Conservation (phyloP, 2,329 filamentous ascomycete species). For the Dactylellina sp. region DNA sequence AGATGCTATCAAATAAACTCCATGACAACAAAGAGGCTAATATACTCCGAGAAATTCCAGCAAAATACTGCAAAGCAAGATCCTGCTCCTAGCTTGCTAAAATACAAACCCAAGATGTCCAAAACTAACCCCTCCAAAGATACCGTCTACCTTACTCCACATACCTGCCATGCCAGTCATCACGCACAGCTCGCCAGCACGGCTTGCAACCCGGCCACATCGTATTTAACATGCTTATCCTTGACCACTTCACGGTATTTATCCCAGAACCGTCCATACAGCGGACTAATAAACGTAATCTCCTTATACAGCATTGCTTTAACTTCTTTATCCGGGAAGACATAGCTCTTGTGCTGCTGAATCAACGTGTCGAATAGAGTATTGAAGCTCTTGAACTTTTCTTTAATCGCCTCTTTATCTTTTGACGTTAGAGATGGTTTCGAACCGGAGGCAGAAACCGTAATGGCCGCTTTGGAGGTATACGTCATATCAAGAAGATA, state of each 20-base stretch:
- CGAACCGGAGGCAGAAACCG: slow-evolving; percentile 67
- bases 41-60: too few species aligned
- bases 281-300: slow-evolving; percentile 88
- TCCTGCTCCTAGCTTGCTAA: too few species aligned
- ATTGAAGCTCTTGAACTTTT: slow-evolving; percentile 92
- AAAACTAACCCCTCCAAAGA: not conserved
- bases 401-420: slow-evolving; percentile 95
- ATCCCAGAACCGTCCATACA: slow-evolving; percentile 96
- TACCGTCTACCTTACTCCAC: not conserved
- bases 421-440: slow-evolving; percentile 82
- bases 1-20: too few species aligned
- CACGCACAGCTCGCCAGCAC: slow-evolving; percentile 66
- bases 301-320: slow-evolving; percentile 82
- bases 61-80: too few species aligned
- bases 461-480: slow-evolving; percentile 78
- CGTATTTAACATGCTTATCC: slow-evolving; percentile 98
- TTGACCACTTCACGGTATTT: slow-evolving; percentile 97
- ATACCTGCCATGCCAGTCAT: not conserved
- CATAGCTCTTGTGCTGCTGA: slow-evolving; percentile 80
- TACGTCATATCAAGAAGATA: slow-evolving; percentile 66
- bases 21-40: too few species aligned
- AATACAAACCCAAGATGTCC: too few species aligned
- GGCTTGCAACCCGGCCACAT: slow-evolving; percentile 82
- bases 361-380: slow-evolving; percentile 89
- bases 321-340: slow-evolving; percentile 87